phyloP scores from a whole-genome alignment of 2,329 filamentous ascomycete species.

The Aspergillus sergii region DNA sequence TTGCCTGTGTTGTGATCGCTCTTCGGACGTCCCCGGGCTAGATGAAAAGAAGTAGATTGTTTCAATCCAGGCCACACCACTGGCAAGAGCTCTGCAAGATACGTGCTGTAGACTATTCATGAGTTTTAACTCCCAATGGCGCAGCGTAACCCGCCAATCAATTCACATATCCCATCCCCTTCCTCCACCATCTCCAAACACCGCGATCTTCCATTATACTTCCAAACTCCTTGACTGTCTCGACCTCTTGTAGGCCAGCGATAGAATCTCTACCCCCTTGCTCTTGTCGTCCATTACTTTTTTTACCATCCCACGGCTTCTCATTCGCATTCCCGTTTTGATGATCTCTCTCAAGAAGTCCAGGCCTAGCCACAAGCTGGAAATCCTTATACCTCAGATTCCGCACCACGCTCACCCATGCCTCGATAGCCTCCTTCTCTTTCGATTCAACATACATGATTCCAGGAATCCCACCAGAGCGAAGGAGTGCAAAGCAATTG shows the following conservation, averaged over 20 bases:
- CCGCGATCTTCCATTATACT: constrained; percentile 62
- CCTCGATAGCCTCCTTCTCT: constrained; percentile 56
- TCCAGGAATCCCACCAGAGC: constrained; percentile 69
- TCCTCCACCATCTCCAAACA: constrained; percentile 67
- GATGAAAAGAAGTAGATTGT: not conserved
- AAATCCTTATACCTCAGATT: constrained; percentile 73
- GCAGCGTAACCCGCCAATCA: constrained; percentile 8
- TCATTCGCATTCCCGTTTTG: constrained; percentile 1
- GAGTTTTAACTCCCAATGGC: not conserved
- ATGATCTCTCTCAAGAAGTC: constrained; percentile 27
- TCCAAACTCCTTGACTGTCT: constrained; percentile 67
- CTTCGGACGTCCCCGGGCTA: not conserved
- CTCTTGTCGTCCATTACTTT: not conserved
- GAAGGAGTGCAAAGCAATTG: constrained; percentile 65
- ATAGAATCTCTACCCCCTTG: constrained; percentile 2
- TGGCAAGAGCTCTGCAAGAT: not conserved
- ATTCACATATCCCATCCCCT: constrained; percentile 60
- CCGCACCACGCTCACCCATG: constrained; percentile 68
- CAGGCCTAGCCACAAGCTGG: constrained; percentile 62
- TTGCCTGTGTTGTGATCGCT: not conserved
- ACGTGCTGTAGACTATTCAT: not conserved
- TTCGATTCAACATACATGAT: constrained; percentile 75
- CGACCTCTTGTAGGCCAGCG: constrained; percentile 57
- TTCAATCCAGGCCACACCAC: not conserved
- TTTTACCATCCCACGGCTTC: not conserved